Evolutionary conservation across 2,329 filamentous ascomycete genomes (phyloP).

Genomic region (Fusarium falciforme): DNA sequence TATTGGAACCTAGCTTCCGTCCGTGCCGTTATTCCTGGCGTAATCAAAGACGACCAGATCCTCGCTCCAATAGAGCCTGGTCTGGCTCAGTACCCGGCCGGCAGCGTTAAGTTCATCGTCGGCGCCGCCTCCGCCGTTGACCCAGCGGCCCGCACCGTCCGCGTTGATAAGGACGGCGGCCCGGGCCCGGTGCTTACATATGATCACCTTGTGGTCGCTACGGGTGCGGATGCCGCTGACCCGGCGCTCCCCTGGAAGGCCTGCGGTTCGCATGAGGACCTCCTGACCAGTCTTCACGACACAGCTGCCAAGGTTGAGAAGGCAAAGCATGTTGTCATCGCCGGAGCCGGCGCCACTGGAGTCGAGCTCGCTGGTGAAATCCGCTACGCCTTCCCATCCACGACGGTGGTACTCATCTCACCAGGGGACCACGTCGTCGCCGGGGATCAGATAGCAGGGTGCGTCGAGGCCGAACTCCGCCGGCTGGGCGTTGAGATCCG

Average conservation of each 20-base stretch:
- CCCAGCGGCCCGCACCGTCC: slow-evolving; percentile 53
- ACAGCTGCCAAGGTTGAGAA: slow-evolving; percentile 55
- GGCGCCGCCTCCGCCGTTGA: slow-evolving; percentile 60
- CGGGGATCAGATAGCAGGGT: slow-evolving; percentile 56
- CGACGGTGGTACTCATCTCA: slow-evolving; percentile 62
- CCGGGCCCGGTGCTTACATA: slow-evolving; percentile 50
- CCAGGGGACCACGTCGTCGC: slow-evolving; percentile 54
- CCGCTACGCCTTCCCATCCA: slow-evolving; percentile 61
- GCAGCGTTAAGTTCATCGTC: slow-evolving; percentile 63
- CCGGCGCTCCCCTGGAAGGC: slow-evolving; percentile 64
- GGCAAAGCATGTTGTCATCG: slow-evolving; percentile 66
- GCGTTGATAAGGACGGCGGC: slow-evolving; percentile 47
- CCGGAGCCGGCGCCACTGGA: slow-evolving; percentile 67
- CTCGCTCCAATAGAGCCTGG: slow-evolving; percentile 61
- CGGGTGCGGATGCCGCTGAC: slow-evolving; percentile 59
- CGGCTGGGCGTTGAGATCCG: slow-evolving; percentile 64
- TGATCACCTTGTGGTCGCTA: slow-evolving; percentile 69
- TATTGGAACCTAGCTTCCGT: slow-evolving; percentile 70
- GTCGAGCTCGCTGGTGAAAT: slow-evolving; percentile 68
- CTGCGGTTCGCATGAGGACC: slow-evolving; percentile 58
- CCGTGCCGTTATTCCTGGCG: slow-evolving; percentile 64
- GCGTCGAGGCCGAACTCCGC: slow-evolving; percentile 61
- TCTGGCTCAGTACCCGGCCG: slow-evolving; percentile 61
- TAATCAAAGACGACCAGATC: slow-evolving; percentile 62
- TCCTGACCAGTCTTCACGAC: slow-evolving; percentile 52